A percentile compares a stretch with the other conserved stretches of the same genome.
These are phyloP conservation scores for Diospyros lotus DNA, from an alignment of 148 eudicot genomes.

Conservation along the genomic window DNA sequence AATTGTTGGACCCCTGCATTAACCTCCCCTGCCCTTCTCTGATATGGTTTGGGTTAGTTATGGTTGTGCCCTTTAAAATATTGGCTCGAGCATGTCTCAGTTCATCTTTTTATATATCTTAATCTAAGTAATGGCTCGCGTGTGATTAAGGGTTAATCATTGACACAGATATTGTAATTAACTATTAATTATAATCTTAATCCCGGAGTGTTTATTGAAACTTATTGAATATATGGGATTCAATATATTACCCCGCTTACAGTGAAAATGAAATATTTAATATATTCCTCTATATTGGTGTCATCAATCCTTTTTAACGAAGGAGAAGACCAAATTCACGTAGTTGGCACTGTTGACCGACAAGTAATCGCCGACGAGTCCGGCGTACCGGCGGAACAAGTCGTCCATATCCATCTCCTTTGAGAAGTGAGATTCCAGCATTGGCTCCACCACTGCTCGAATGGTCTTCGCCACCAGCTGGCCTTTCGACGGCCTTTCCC, in stretches of 20 bases:
- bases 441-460: conserved; percentile 59
- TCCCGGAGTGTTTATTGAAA: too few species aligned
- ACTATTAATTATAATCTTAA: too few species aligned
- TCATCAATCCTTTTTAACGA: conserved; percentile 13
- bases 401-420: conserved; percentile 31
- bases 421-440: conserved; percentile 59
- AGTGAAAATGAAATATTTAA: too few species aligned
- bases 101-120: too few species aligned
- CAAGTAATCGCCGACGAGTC: conserved; percentile 34
- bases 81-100: too few species aligned
- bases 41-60: too few species aligned
- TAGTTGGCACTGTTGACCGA: conserved; percentile 14
- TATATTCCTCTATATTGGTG: background rate
- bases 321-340: conserved; percentile 30
- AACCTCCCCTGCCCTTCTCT: too few species aligned
- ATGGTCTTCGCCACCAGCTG: conserved; percentile 38
- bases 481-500: conserved; percentile 27
- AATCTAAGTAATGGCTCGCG: too few species aligned
- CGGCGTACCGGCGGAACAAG: conserved; percentile 38
- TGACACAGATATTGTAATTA: too few species aligned
- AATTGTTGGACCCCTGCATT: too few species aligned
- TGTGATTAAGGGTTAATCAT: too few species aligned
- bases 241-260: background rate
- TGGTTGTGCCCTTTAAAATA: too few species aligned
- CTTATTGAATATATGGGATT: background rate